These are phyloP conservation scores for Cyclocybe cylindracea DNA, from an alignment of 768 basidiomycete genomes.

Conservation along the genomic window DNA sequence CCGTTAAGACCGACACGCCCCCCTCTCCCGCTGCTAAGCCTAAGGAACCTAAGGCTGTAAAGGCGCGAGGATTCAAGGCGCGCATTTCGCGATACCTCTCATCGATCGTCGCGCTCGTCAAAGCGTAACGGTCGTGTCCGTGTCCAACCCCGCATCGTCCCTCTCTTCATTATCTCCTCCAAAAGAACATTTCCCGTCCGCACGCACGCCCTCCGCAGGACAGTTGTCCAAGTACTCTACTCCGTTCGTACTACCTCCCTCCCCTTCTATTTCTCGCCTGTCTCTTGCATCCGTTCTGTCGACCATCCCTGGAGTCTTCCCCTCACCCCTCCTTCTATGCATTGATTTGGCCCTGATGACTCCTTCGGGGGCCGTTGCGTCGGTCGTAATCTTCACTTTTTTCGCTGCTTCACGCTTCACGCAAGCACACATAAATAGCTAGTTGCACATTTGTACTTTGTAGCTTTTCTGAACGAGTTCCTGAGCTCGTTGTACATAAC, in stretches of 20 bases:
- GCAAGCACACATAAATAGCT: too few relatives aligned
- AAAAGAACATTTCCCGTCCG: neutral
- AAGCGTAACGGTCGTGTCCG: neutral
- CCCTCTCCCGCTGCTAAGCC: slow-evolving; percentile 10
- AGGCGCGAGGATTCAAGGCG: slow-evolving; percentile 6
- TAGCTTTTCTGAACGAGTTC: neutral
- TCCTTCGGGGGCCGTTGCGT: neutral
- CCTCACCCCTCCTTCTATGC: too few relatives aligned
- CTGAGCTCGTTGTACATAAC: slow-evolving; percentile 9
- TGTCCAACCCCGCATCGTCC: neutral
- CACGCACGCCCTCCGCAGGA: neutral
- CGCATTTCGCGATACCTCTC: slow-evolving; percentile 8
- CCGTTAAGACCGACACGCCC: slow-evolving; percentile 16
- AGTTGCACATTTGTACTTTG: neutral
- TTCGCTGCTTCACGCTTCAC: neutral
- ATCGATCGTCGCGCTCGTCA: slow-evolving; percentile 4
- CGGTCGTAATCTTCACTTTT: neutral
- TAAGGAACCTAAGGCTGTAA: neutral
- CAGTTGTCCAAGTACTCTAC: too few relatives aligned
- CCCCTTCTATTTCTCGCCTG: too few relatives aligned
- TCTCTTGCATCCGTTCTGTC: too few relatives aligned
- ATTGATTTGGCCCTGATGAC: too few relatives aligned
- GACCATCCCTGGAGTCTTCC: too few relatives aligned
- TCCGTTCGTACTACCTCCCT: too few relatives aligned
- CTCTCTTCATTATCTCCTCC: neutral